These are phyloP conservation scores for Quercus mongolica DNA, from an alignment of 306 rosid species.

Conservation along the genomic window DNA sequence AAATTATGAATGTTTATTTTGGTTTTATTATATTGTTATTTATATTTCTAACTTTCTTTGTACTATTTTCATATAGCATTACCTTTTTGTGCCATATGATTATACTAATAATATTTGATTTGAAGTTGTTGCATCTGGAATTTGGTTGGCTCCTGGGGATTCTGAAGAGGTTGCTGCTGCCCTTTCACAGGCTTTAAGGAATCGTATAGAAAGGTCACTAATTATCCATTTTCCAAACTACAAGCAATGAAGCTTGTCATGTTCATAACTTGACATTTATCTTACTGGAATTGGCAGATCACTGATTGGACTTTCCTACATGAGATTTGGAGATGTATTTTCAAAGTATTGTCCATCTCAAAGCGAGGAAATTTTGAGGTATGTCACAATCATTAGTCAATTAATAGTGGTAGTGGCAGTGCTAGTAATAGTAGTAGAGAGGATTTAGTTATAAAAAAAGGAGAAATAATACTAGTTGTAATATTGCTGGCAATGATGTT, in stretches of 20 bases:
- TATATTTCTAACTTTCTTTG: neutral
- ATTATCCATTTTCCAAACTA: conserved; percentile 15
- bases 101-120: conserved; percentile 18
- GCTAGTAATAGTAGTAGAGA: neutral
- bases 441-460: neutral
- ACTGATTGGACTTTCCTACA: conserved; percentile 64
- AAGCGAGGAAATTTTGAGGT: conserved; percentile 83
- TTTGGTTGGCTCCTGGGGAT: conserved; percentile 97
- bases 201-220: conserved; percentile 73
- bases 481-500: neutral
- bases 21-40: neutral
- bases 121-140: conserved; percentile 83
- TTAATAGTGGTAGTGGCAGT: conserved; percentile 1
- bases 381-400: conserved; percentile 18
- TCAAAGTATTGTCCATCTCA: conserved; percentile 69
- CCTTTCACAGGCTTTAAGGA: conserved; percentile 92
- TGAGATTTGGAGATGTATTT: conserved; percentile 96
- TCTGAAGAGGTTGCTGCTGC: conserved; percentile 95
- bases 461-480: neutral
- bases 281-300: conserved; percentile 53
- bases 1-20: neutral
- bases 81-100: neutral
- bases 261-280: conserved; percentile 29
- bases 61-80: neutral
- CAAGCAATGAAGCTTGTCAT: conserved; percentile 20